phyloP scores from a whole-genome alignment of 2,329 filamentous ascomycete genomes.

The Aureobasidium leucospermi region DNA sequence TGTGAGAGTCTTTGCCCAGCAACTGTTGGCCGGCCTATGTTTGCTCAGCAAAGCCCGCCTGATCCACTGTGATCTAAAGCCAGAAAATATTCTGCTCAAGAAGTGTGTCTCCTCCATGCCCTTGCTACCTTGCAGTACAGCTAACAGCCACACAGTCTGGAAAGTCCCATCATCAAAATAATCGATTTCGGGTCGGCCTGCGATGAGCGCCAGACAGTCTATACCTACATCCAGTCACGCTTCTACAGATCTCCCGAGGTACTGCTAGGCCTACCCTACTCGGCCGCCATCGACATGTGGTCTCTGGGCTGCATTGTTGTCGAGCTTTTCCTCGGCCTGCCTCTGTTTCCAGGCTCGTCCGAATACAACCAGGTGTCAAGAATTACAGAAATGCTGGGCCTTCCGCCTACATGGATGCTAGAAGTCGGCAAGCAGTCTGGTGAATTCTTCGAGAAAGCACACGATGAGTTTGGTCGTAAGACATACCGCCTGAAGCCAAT shows the following conservation, averaged over 20 bases:
- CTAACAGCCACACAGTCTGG: slow-evolving; percentile 49
- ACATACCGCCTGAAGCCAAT: slow-evolving; percentile 91
- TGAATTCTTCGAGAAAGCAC: slow-evolving; percentile 90
- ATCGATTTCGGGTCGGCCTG: slow-evolving; percentile 99
- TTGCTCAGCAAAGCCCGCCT: slow-evolving; percentile 91
- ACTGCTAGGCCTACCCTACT: slow-evolving; percentile 89
- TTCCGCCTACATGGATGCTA: slow-evolving; percentile 97
- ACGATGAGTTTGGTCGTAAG: slow-evolving; percentile 86
- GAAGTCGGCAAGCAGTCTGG: slow-evolving; percentile 97
- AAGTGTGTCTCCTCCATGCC: slow-evolving; percentile 49
- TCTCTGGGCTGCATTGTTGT: slow-evolving; percentile 97
- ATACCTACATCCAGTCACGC: slow-evolving; percentile 97
- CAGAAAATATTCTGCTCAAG: slow-evolving; percentile 94
- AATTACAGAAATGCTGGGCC: slow-evolving; percentile 95
- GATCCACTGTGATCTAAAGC: slow-evolving; percentile 97
- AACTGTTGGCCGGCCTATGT: slow-evolving; percentile 85
- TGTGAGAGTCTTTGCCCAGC: slow-evolving; percentile 94
- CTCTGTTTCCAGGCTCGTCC: slow-evolving; percentile 91
- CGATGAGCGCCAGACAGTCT: slow-evolving; percentile 96
- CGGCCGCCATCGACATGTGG: slow-evolving; percentile 99
- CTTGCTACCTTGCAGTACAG: background rate
- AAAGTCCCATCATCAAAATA: slow-evolving; percentile 99
- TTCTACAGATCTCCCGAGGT: slow-evolving; percentile 98
- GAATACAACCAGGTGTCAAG: slow-evolving; percentile 98
- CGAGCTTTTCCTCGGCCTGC: slow-evolving; percentile 89